Base-by-base conservation (phyloP, 306 rosid species). In the Trifolium repens region DNA sequence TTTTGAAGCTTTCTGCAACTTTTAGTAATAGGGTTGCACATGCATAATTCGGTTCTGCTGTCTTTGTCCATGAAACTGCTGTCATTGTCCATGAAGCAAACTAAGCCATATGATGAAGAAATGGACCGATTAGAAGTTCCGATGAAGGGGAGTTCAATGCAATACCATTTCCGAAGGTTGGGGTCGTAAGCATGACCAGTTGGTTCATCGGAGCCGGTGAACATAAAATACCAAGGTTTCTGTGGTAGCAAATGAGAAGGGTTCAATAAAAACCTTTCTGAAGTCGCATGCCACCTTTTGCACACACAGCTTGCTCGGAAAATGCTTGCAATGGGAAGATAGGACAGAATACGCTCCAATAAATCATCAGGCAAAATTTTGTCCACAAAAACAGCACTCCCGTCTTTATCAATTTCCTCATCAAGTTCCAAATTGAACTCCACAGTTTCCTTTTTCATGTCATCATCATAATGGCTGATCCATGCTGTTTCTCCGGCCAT, bases 191-290 rank as follows among this genome's bases (percentile, higher is more conserved):
- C 91, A 79, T 84, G 80, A 69, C 98, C 96, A 13, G 61, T 64
- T 54, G 99, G 88, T 30, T 90, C 96, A 68, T 86, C 91, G 34
- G 91, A 85, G 86, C 86, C 80, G 1, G 97, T 96, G 69, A 96
- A 96, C 99, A 96, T 96, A 76, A 82, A 92, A 80, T 96, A 92
- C 99, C 99, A 96, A 14, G 99, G 98, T 68, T 90, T 92, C 60
- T 92, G 98, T 0, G 93, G 81, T 14, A 80, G 76, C 53, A 81
- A 76, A 32, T 69, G 73, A 0, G 98, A 85, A 68, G 83, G 88
- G 78, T 84, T 91, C 90, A 89, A 90, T 19, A 89, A 37, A 80
- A 91, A 94, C 78, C 89, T 88, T 17, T 73, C 81, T 1, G 96
- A 90, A 73, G 90, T 85, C 68, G 78, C 87, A 15, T 84, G 53